Evolutionary conservation across 2,329 filamentous ascomycete species (phyloP), one percentile per base, ranked within the genome.

Genomic region (Alternaria alternata): DNA sequence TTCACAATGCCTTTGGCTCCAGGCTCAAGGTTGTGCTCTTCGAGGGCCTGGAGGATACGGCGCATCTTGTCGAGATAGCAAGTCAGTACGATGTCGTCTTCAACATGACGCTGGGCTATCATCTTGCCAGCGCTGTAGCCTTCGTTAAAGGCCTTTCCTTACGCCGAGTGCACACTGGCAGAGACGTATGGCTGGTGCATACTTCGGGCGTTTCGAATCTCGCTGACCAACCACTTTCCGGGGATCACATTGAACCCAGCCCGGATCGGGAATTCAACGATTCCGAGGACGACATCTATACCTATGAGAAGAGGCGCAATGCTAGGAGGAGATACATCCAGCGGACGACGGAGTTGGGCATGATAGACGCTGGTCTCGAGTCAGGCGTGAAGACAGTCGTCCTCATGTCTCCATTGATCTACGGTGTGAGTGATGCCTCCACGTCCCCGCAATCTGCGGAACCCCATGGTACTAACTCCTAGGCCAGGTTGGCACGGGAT

Each of bases 171-270:
- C 28, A 38, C 38, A 52, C 49, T 20, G 49, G 49, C 24, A 52
- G 26, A 52, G 36, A 52, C 18, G 38, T 20, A 22, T 52, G 49
- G 49, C 42, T 52, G 49, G 49, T 52, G 36, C 49, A 52, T 26
- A 52, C 49, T 42, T 52, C 49, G 38, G 49, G 49, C 22, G 49
- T 52, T 14, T 52, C 49, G 18, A 42, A 52, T 22, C 49, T 52
- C 41, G 49, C 49, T 20, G 38, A 52, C 11, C 49, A 42, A 20
- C 38, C 38, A 30, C 49, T 52, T 14, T 43, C 49, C 7, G 49
- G 49, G n/a, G n/a, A n/a, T n/a, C 49, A 52, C n/a, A 26, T 42
- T 42, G 26, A 52, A 28, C 30, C 49, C 18, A 52, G 5, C 32
- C 32, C 5, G 32, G 12, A 36, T 36, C 32, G 12, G 12, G 32